Evolutionary conservation across 306 rosid genomes (phyloP), one percentile per base, ranked within the genome.

Genomic region (Sophora flavescens): DNA sequence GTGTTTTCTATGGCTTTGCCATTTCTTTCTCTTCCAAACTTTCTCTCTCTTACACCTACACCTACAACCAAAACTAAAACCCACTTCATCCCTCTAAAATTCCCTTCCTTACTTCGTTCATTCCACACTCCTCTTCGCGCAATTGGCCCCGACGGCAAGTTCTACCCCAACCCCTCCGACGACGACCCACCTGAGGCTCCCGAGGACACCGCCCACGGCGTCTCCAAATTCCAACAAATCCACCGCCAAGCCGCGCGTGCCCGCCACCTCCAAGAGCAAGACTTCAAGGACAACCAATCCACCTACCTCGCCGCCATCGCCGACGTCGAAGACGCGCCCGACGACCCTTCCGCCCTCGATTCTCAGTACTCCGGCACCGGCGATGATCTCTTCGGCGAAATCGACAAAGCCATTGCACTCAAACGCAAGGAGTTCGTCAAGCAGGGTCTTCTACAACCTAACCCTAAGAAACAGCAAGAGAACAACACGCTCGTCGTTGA

Each of bases 261-360:
- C 45, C 88, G 92, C 62, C 81, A 75, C 78, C 84, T 82, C 64
- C 73, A 90, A 12, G 97, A 95, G 57, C 89, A 87, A 8, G 97
- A 95, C 60, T 95, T 75, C 83, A 82, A 82, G 78, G 84, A 90
- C 57, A 85, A 92, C 80, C 96, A 89, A 81, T 81, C 93, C 61
- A 95, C 99, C 2, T 92, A 68, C 80, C 93, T 95, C 58, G 78
- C 95, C 38, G 96, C 93, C 87, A 88, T 95, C 78, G 96, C 97
- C 10, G 93, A 92, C 74, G 90, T 86, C 22, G 84, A 91, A 63
- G 98, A 95, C 59, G 83, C 93, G 7, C 86, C 92, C 3, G 92
- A 90, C 0, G 80, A 52, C n/a, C 44, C 84, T 5, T 11, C 53
- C 38, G 30, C 84, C 6, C 32, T 54, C 30, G 69, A 64, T 17